Evolutionary conservation across 2,329 filamentous ascomycete species (phyloP), one percentile per base, ranked within the genome.

Genomic region (Ophiocordyceps unilateralis): DNA sequence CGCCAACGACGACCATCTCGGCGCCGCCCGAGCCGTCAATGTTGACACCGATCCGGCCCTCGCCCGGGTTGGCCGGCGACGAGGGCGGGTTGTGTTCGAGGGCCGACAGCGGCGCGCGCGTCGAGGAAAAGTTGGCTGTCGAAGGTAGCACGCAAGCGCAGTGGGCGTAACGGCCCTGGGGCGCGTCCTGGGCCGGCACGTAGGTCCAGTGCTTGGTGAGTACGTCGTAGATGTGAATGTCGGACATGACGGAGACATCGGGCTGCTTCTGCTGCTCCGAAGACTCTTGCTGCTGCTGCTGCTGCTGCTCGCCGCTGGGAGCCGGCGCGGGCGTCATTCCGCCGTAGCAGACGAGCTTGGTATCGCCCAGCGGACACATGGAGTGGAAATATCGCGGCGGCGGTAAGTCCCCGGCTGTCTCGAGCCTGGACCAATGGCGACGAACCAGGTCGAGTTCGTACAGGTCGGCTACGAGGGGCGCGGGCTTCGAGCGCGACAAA

Each of bases 351-450:
- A 98, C 89, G 59, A 98, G 71, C 61, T 96, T 98, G 3, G 86
- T 89, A 57, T 96, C 91, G 20, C 91, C 91, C 2, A 98, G 66
- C 1, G 85, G 75, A 58, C 91, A 98, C 59, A 96, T 83, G 49
- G 87, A 96, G 66, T 98, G 91, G 51, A 98, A 98, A 59, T 98
- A 98, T 47, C 91, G 76, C 9, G 91, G 86, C 2, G 87, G 83
- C 1, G 91, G 91, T 32, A 93, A 67, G 53, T 96, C 87, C 39
- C 91, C 91, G 23, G 69, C 72, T 0, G 84, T 79, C 43, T 93
- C 84, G 21, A 96, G 60, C 58, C 88, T 95, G 12, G 81, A 86
- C 91, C 91, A 98, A 61, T 96, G 87, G 45, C 91, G 76, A 43
- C 81, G 75, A 48, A 95, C 83, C 39, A 98, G 70, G 58, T 98